A percentile compares a stretch with the other conserved stretches of the same genome.
phyloP scores from a whole-genome alignment of 2,329 filamentous ascomycete species.

The Septoria petroselini region DNA sequence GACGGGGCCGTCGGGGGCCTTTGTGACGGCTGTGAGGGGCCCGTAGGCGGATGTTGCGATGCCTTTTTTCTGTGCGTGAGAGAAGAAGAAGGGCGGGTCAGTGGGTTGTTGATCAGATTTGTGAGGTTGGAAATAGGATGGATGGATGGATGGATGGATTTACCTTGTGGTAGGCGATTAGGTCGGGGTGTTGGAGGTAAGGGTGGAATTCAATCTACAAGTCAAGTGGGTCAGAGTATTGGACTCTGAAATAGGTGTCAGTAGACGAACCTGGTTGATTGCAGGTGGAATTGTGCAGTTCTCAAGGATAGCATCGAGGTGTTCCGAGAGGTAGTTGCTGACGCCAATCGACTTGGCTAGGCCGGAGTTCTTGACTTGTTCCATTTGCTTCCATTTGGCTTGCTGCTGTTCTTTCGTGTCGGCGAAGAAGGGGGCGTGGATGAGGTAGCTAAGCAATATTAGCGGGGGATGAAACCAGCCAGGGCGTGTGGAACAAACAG shows the following conservation, averaged over 20 bases:
- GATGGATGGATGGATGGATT: too few relatives aligned
- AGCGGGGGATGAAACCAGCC: too few relatives aligned
- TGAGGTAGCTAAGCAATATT: slow-evolving; percentile 47
- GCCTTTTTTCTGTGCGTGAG: slow-evolving; percentile 36
- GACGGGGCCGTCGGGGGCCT: slow-evolving; percentile 54
- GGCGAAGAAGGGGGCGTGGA: slow-evolving; percentile 60
- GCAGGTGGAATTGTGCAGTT: slow-evolving; percentile 56
- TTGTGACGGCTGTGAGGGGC: slow-evolving; percentile 52
- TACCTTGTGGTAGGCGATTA: slow-evolving; percentile 53
- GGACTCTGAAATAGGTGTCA: too few relatives aligned
- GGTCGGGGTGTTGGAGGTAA: slow-evolving; percentile 60
- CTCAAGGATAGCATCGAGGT: slow-evolving; percentile 55
- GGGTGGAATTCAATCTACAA: slow-evolving; percentile 61
- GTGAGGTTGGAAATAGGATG: too few relatives aligned
- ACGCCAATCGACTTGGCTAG: slow-evolving; percentile 61
- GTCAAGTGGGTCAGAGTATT: too few relatives aligned
- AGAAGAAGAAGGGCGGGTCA: too few relatives aligned
- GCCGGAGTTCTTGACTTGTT: slow-evolving; percentile 55
- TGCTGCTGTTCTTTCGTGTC: slow-evolving; percentile 55
- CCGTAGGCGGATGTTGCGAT: slow-evolving; percentile 50
- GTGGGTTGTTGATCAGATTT: too few relatives aligned
- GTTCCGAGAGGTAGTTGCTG: slow-evolving; percentile 56
- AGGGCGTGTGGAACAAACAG: slow-evolving; percentile 42
- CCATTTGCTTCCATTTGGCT: slow-evolving; percentile 59
- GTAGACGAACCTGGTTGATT: slow-evolving; percentile 53